These are phyloP conservation scores for Talaromyces amestolkiae DNA, from an alignment of 2,329 filamentous ascomycete genomes.

Conservation along the genomic window DNA sequence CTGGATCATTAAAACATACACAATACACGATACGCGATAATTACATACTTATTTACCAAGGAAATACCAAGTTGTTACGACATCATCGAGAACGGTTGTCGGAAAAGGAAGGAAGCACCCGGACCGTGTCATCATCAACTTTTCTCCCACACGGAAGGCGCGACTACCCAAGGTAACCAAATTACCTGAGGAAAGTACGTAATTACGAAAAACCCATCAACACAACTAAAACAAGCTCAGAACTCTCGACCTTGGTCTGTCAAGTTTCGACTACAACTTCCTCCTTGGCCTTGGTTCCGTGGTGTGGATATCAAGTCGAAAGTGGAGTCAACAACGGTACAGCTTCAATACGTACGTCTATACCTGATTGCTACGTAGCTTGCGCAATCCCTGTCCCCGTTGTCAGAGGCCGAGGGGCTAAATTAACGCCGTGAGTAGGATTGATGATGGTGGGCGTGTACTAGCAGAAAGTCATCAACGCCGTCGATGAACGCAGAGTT, in stretches of 20 bases:
- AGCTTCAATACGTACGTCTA: not conserved
- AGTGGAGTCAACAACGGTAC: not conserved
- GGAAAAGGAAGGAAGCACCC: slow-evolving; percentile 5
- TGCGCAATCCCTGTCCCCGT: not conserved
- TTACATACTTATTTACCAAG: not conserved
- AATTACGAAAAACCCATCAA: not conserved
- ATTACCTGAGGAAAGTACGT: slow-evolving; percentile 6
- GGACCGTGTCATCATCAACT: not conserved
- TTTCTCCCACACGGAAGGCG: not conserved
- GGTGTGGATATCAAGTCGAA: not conserved
- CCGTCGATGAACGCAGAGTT: not conserved
- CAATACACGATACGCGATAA: not conserved
- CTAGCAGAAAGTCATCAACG: not conserved
- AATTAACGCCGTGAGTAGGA: not conserved
- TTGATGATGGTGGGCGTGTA: not conserved
- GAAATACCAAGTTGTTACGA: slow-evolving; percentile 3
- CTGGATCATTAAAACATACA: not conserved
- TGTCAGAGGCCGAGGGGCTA: not conserved
- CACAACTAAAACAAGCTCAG: not conserved
- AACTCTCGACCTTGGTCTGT: not conserved
- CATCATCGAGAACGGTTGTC: not conserved
- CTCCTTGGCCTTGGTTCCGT: not conserved
- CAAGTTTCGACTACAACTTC: slow-evolving; percentile 3
- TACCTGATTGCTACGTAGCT: not conserved
- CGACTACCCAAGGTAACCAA: not conserved